Evolutionary conservation across 352 stramenopile genomes (phyloP), one percentile per base, ranked within the genome.

Genomic region (Lagenidium giganteum): DNA sequence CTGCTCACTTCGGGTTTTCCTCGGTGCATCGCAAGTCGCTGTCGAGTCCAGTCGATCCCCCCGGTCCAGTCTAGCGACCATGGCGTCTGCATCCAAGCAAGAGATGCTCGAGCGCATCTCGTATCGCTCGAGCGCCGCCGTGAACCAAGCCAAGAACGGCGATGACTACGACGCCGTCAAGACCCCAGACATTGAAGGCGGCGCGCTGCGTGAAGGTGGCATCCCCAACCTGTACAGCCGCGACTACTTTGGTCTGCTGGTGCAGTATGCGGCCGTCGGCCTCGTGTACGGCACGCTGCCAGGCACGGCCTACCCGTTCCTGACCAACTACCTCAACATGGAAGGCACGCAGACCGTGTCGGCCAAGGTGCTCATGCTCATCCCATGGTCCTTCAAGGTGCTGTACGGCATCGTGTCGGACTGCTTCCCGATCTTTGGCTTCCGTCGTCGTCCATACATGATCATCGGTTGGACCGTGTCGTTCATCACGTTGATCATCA

Each of bases 371-470:
- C 41, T 67, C 2, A 11, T 61, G 21, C 33, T 42, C 23, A 12
- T 69, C 11, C 51, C 54, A 6, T 69, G 60, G 60, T 69, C 55
- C 2, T 60, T 67, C 44, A 69, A 65, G 27, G 37, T 64, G 12
- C 25, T 69, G 17, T 58, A 68, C 47, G 54, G 52, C 18, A 42
- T 71, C 17, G 31, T 54, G 36, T 47, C 46, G 46, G 46, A 54
- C 12, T 61, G 28, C 41, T 57, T 62, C 21, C 61, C 61, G 5
- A 67, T 71, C 37, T 50, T 39, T 18, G 46, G 46, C 3, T 67
- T 62, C 42, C 61, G 61, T 20, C 57, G 61, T 27, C 61, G 61
- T 16, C 59, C 61, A 18, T 71, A 51, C 30, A 67, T 71, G 48
- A 37, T 70, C n/a, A 31, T 71, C 24, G 61, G 61, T n/a, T 70